Base-by-base conservation (phyloP, 2,329 filamentous ascomycete species). In the Metarhizium humberi region DNA sequence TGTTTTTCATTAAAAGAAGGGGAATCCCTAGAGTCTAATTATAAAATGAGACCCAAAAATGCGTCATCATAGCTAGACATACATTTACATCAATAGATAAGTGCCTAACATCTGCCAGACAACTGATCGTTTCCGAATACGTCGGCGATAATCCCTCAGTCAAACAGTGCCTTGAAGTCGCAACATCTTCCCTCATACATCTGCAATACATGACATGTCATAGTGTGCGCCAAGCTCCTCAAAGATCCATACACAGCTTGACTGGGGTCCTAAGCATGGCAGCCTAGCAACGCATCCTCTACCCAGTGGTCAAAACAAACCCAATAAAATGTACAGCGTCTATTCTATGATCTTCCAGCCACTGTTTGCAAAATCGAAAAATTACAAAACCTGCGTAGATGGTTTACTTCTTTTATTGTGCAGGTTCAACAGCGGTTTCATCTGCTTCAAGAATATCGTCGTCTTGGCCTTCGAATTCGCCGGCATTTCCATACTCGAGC, bases 401-500 rank as follows among this genome's bases (percentile, higher is more conserved):
- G 49, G 52, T 30, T 42, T 58, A n/a, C 16, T 54, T 48, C 7
- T 30, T 30, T 30, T 30, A 54, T 32, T 51, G 34, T 36, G 46
- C 52, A 18, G 53, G 40, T 36, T 59, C 58, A 30, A 54, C 36
- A 16, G 69, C 68, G 43, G 66, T 71, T 64, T 82, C 80, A 55
- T 79, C 79, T 51, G 75, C 77, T 56, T 79, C 78, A 6, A 71
- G 69, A 14, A 82, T 67, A 48, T 77, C 75, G 20, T 36, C 48
- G 36, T 77, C 75, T 50, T 78, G 76, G 42, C 70, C 70, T 51
- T 84, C 77, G 57, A 79, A 77, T 30, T 66, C 69, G 42, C 73
- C 72, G 16, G 67, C 71, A 25, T 72, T 68, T 18, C 66, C 68
- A 58, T 75, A 83, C 51, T 90, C 88, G 58, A 88, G 74, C 75